Base-by-base conservation (phyloP, 495 filamentous ascomycete species). In the Elaphomyces granulatus region DNA sequence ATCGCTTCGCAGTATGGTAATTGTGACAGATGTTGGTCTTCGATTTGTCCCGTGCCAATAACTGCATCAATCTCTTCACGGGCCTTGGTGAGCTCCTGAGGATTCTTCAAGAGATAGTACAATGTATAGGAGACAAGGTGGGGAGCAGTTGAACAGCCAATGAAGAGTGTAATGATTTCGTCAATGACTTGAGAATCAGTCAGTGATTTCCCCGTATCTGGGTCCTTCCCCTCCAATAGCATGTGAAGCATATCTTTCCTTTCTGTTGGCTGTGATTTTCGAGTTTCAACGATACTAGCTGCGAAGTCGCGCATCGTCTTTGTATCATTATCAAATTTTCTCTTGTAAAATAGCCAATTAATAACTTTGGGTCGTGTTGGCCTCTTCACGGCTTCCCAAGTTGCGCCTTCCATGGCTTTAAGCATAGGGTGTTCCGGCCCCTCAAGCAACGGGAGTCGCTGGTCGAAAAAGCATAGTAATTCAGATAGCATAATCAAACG, bases 401-500 rank as follows among this genome's bases (percentile, higher is more conserved):
- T 65, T n/a, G 57, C 51, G 32, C 47, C 44, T 17, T 62, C 54
- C 50, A 61, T 63, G 14, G 58, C 58, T 12, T 47, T 52, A 32
- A 64, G 48, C 55, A 62, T 59, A 3, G 54, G 52, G 14, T 44
- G 46, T 32, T 49, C 50, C 10, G 41, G 42, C 6, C 54, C 58
- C 8, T 52, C 47, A 8, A 64, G 36, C 8, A 48, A 44, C 16
- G 60, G 41, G 32, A 56, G 50, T 18, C 55, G 53, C 43, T 59
- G 52, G 34, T 59, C 53, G 41, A 56, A 65, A 50, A 65, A 66
- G 51, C 70, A 80, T 19, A 81, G 64, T 18, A 75, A 74, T 6
- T 80, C 70, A 0, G 76, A 75, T 46, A 83, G 77, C 15, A 86
- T 57, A n/a, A 78, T 73, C 21, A 84, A 55, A 15, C 78, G 68